Conservation (phyloP, 306 rosid genomes). For the Quercus robur region DNA sequence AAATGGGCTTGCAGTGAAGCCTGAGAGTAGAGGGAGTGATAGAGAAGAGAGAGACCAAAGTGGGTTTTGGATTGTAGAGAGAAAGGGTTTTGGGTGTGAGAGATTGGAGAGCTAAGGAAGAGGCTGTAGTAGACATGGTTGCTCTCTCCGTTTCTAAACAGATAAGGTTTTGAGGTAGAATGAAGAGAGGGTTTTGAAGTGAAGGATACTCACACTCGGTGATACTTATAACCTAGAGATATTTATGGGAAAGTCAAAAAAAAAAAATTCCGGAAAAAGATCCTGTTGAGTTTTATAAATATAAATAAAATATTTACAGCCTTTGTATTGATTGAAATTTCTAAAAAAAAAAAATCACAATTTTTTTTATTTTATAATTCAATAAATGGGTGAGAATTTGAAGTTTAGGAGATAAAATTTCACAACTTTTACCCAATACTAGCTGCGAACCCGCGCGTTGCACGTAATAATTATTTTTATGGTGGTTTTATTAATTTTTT, state of each 20-base stretch:
- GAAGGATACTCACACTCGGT: not conserved
- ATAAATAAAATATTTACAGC: too few species aligned
- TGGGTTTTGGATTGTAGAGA: constrained; percentile 17
- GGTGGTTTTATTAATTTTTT: too few species aligned
- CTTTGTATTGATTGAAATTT: not conserved
- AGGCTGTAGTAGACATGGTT: constrained; percentile 68
- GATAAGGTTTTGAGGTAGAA: constrained; percentile 39
- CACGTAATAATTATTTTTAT: too few species aligned
- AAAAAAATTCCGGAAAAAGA: not conserved
- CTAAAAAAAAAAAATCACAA: too few species aligned
- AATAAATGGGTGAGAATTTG: too few species aligned
- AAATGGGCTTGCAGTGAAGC: constrained; percentile 30
- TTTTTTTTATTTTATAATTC: too few species aligned
- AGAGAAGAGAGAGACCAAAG: constrained; percentile 26
- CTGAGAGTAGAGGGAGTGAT: constrained; percentile 29
- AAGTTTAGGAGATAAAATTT: too few species aligned
- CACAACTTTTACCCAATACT: too few species aligned
- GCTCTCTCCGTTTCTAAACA: constrained; percentile 4
- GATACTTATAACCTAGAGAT: not conserved
- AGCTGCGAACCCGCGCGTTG: too few species aligned
- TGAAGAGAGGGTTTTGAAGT: constrained; percentile 16
- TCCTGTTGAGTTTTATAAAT: not conserved
- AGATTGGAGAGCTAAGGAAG: constrained; percentile 58
- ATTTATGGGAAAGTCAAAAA: constrained; percentile 12
- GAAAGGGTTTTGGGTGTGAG: constrained; percentile 40